Percentiles rank a stretch among this genome's conserved stretches.
Evolutionary conservation across 305 asterid genomes (phyloP).

Genomic region (Fraxinus xanthoxyloides): DNA sequence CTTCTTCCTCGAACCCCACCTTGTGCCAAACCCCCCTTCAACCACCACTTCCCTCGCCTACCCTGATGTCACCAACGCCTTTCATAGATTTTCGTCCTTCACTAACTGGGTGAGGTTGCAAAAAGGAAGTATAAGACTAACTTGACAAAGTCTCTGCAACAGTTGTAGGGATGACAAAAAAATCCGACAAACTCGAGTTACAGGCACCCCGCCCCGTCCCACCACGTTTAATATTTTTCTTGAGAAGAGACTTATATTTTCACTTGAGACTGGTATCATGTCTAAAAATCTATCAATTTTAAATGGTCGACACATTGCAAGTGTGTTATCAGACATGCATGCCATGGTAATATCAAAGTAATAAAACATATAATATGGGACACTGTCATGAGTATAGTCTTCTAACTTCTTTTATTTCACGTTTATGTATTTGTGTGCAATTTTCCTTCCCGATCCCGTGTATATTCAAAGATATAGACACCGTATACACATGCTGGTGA

Average conservation of each 20-base stretch:
- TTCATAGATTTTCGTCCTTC: too few species aligned
- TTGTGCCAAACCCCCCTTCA: too few species aligned
- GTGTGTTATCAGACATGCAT: not conserved
- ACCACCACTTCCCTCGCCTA: too few species aligned
- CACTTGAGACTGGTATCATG: not conserved
- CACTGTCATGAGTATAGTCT: not conserved
- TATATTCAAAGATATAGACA: not conserved
- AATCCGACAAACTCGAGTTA: too few species aligned
- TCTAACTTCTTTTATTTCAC: not conserved
- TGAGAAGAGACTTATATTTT: not conserved
- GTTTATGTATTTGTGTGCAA: not conserved
- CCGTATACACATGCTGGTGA: not conserved
- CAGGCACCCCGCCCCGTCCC: too few species aligned
- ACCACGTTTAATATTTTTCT: too few species aligned
- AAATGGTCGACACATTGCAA: not conserved
- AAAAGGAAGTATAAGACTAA: constrained; percentile 18
- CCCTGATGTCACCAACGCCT: too few species aligned
- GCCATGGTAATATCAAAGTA: not conserved
- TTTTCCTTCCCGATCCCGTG: not conserved
- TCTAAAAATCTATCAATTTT: not conserved
- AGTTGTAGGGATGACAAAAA: too few species aligned
- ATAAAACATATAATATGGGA: not conserved
- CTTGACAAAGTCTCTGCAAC: constrained; percentile 84
- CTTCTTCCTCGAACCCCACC: too few species aligned
- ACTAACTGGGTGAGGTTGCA: not conserved